A percentile compares a stretch with the other conserved stretches of the same genome.
phyloP scores from a whole-genome alignment of 768 basidiomycete species.

The Russula vinacea region DNA sequence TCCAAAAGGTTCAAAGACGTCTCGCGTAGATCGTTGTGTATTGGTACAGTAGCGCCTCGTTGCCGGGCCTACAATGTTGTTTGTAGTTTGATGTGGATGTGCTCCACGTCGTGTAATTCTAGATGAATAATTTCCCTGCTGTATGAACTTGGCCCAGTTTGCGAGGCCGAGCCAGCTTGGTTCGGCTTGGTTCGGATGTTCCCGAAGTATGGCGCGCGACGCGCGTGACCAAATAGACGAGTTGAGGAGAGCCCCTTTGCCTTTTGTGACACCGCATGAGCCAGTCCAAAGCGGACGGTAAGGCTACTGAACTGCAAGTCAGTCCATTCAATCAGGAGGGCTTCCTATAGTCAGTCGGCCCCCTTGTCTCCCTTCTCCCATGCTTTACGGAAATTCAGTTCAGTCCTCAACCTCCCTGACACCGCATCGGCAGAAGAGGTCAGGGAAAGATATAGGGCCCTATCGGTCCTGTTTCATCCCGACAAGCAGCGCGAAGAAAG shows the following conservation, averaged over 20 bases:
- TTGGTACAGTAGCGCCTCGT: neutral
- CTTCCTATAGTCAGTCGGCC: constrained; percentile 29
- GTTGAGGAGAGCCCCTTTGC: neutral
- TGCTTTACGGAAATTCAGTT: constrained; percentile 38
- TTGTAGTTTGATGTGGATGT: constrained; percentile 1
- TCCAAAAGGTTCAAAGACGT: neutral
- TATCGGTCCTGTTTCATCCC: constrained; percentile 81
- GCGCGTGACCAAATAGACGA: neutral
- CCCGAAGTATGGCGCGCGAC: constrained; percentile 16
- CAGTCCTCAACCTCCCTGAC: constrained; percentile 66
- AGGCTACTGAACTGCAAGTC: constrained; percentile 6
- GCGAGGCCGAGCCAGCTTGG: neutral
- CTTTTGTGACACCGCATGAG: constrained; percentile 15
- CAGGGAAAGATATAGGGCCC: constrained; percentile 63
- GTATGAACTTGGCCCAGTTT: neutral
- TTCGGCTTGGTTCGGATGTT: neutral
- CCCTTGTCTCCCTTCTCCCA: neutral
- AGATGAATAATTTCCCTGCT: neutral
- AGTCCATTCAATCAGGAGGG: constrained; percentile 23
- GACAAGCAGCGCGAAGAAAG: constrained; percentile 70
- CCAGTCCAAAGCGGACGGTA: constrained; percentile 22
- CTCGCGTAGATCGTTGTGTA: neutral
- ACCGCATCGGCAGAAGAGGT: constrained; percentile 66
- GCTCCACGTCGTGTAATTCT: neutral
- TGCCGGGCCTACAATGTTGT: neutral